These are phyloP conservation scores for Dictyostelium intermedium DNA, from an alignment of 78 protist species.

Conservation along the genomic window DNA sequence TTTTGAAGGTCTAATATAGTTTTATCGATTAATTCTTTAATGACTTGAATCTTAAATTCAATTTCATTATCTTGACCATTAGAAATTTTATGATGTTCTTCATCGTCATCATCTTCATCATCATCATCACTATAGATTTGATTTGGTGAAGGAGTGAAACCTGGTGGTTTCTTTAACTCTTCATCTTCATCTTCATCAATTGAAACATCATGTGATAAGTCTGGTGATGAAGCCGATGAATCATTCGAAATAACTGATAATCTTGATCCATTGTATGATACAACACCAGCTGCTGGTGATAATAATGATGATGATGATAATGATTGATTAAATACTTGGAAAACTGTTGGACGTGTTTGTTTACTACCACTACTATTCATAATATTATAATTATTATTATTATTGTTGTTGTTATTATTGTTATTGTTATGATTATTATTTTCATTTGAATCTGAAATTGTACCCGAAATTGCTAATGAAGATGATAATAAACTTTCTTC, in stretches of 20 bases:
- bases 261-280: conserved; percentile 12
- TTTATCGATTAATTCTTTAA: conserved; percentile 8
- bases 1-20: background rate
- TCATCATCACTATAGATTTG: background rate
- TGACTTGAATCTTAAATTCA: conserved; percentile 17
- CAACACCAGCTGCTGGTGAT: background rate
- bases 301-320: background rate
- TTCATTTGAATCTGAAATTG: background rate
- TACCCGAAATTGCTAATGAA: background rate
- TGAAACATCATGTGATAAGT: background rate
- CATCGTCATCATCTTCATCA: background rate
- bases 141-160: too few relatives aligned
- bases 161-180: background rate
- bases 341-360: conserved; percentile 4
- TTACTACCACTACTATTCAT: background rate
- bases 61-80: background rate
- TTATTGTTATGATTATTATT: background rate
- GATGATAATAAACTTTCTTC: background rate
- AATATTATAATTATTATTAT: background rate
- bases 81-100: background rate
- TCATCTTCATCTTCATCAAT: background rate
- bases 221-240: conserved; percentile 15
- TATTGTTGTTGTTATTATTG: background rate
- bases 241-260: conserved; percentile 2
- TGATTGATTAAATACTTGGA: conserved; percentile 4